A percentile compares a stretch with the other conserved stretches of the same genome.
phyloP scores from a whole-genome alignment of 768 basidiomycete species.

The Hygrocybe coccinea region DNA sequence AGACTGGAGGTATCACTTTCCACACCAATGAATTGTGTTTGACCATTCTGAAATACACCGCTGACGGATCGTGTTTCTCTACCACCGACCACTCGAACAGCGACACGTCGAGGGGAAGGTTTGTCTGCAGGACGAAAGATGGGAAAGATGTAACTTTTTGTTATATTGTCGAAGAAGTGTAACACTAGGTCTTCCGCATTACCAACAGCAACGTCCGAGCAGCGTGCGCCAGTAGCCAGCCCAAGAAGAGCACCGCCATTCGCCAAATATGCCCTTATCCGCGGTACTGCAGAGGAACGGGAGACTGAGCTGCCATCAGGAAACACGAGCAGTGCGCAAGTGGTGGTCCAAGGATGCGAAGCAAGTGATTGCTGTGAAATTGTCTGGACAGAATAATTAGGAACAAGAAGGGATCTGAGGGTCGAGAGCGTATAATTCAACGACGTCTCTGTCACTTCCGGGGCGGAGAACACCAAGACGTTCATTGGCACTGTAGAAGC shows the following conservation, averaged over 20 bases:
- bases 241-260: conserved; percentile 69
- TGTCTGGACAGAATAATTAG: conserved; percentile 75
- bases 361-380: conserved; percentile 53
- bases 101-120: background rate
- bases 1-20: conserved; percentile 3
- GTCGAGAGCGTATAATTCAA: conserved; percentile 39
- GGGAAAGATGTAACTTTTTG: conserved; percentile 29
- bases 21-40: background rate
- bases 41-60: background rate
- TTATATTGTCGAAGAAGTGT: conserved; percentile 33
- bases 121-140: conserved; percentile 5
- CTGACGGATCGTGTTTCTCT: background rate
- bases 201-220: conserved; percentile 39
- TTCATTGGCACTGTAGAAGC: conserved; percentile 51
- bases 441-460: conserved; percentile 49
- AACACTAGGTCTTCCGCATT: conserved; percentile 34
- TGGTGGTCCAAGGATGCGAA: conserved; percentile 68
- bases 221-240: conserved; percentile 54
- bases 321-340: conserved; percentile 76
- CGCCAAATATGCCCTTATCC: conserved; percentile 58
- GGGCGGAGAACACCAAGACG: conserved; percentile 68
- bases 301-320: conserved; percentile 51
- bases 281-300: conserved; percentile 33
- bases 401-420: conserved; percentile 55
- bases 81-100: background rate